Evolutionary conservation across 2,329 filamentous ascomycete species (phyloP).

Genomic region (Gnomoniopsis sp.): DNA sequence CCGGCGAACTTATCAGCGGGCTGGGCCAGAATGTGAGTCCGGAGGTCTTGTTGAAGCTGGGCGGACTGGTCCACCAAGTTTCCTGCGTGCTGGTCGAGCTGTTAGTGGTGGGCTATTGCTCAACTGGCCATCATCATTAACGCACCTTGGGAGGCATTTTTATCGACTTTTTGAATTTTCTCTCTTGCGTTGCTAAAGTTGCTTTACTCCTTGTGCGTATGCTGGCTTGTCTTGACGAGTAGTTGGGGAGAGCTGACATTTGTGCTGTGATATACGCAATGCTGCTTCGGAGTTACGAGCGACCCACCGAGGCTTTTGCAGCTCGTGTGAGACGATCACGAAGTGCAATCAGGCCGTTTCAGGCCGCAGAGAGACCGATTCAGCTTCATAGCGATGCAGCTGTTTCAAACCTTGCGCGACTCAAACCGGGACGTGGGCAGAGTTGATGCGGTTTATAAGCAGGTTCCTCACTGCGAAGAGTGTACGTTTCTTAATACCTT

Average conservation of each 20-base stretch:
- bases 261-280: not conserved
- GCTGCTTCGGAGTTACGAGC: not conserved
- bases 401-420: not conserved
- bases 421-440: not conserved
- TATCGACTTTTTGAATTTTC: not conserved
- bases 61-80: not conserved
- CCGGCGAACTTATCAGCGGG: conserved; percentile 17
- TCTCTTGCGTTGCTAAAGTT: not conserved
- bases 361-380: not conserved
- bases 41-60: conserved; percentile 3
- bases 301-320: not conserved
- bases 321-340: not conserved
- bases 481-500: no score
- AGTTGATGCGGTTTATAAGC: not conserved
- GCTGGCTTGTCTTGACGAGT: no score
- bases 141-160: not conserved
- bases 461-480: not conserved
- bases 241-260: not conserved
- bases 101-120: not conserved
- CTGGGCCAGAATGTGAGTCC: conserved; percentile 16
- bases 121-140: not conserved
- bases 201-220: not conserved
- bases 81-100: not conserved
- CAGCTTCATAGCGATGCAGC: not conserved
- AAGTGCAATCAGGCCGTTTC: not conserved